Conservation (phyloP, 208 protist species). For the Leptomonas seymouri region DNA sequence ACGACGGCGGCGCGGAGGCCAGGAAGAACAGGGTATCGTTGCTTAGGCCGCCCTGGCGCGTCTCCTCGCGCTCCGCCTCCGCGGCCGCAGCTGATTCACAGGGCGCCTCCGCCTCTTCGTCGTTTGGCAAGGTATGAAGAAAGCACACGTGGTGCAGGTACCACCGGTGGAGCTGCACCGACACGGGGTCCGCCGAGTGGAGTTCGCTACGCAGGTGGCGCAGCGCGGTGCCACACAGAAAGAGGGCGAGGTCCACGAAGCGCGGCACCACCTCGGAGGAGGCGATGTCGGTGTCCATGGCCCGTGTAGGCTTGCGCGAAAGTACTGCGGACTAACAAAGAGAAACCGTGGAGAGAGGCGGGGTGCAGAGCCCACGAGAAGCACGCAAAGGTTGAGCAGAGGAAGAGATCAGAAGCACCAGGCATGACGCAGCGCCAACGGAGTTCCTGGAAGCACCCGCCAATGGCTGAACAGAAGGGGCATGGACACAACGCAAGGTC, state of each 20-base stretch:
- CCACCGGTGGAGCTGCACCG: constrained; percentile 45
- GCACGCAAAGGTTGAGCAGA: too few species aligned
- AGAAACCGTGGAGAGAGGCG: not conserved
- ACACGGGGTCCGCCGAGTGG: constrained; percentile 9
- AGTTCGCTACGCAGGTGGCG: constrained; percentile 21
- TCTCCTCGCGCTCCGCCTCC: not conserved
- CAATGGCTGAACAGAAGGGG: too few species aligned
- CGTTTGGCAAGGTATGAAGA: constrained; percentile 36
- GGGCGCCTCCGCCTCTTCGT: not conserved
- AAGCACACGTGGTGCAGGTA: constrained; percentile 55
- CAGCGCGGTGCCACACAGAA: constrained; percentile 56
- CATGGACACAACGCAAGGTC: too few species aligned
- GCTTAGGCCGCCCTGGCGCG: not conserved
- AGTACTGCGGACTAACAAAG: not conserved
- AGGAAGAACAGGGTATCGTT: not conserved
- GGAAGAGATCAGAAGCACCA: too few species aligned
- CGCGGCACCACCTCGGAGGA: constrained; percentile 39
- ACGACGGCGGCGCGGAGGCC: not conserved
- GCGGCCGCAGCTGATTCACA: not conserved
- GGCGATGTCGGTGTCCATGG: constrained; percentile 25
- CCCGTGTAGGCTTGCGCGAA: not conserved
- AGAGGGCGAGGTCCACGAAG: constrained; percentile 56
- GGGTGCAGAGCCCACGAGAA: not conserved
- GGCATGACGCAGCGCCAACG: too few species aligned
- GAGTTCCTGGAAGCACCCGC: too few species aligned